These are phyloP conservation scores for Blastobotrys illinoisensis DNA, from an alignment of 1,139 yeast genomes.

Conservation along the genomic window DNA sequence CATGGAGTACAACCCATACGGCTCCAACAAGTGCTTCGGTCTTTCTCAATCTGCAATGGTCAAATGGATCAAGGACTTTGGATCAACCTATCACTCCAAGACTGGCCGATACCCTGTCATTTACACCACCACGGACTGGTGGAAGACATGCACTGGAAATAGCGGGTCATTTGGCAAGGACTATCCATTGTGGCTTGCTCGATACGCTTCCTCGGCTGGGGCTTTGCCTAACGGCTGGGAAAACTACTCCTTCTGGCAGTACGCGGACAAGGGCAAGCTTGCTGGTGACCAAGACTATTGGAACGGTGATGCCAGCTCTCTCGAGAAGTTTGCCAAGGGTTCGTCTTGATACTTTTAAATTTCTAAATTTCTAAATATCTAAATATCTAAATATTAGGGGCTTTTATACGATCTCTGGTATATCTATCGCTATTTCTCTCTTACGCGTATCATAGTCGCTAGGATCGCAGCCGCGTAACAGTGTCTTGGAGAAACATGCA, in stretches of 20 bases:
- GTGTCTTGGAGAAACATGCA: neutral
- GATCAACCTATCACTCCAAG: neutral
- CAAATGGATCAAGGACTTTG: conserved; percentile 2
- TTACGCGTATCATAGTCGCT: too few species aligned
- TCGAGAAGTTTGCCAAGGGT: conserved; percentile 1
- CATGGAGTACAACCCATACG: conserved; percentile 1
- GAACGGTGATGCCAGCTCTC: neutral
- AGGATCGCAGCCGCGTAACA: neutral
- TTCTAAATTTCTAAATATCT: neutral
- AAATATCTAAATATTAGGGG: too few species aligned
- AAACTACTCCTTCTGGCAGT: conserved; percentile 3
- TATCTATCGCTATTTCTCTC: too few species aligned
- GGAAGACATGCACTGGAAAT: conserved; percentile 2
- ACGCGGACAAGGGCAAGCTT: neutral
- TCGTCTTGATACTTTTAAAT: neutral
- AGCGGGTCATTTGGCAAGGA: neutral
- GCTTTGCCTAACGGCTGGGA: conserved; percentile 1
- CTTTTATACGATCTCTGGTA: too few species aligned
- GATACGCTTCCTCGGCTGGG: neutral
- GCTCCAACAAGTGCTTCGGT: conserved; percentile 2
- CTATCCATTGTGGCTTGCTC: conserved; percentile 3
- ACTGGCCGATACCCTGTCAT: conserved; percentile 3
- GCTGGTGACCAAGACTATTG: conserved; percentile 1
- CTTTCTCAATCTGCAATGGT: conserved; percentile 1
- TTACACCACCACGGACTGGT: conserved; percentile 3